These are phyloP conservation scores for Tetrapisispora namnaoensis DNA, from an alignment of 805 yeast species.

Conservation along the genomic window DNA sequence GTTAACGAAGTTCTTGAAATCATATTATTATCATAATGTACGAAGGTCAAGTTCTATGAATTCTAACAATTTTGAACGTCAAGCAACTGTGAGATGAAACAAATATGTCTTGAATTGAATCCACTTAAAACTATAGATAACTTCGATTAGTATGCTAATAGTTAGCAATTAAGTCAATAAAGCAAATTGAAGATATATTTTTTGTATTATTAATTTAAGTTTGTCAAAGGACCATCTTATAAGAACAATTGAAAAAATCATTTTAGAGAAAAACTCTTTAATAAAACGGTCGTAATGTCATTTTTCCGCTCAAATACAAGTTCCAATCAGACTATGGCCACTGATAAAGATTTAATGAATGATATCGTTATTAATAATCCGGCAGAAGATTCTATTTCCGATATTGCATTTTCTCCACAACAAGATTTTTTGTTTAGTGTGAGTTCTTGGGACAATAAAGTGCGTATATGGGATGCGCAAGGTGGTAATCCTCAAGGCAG, in stretches of 20 bases:
- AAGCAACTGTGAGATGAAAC: too few relatives aligned
- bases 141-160: too few relatives aligned
- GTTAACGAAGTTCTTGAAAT: too few relatives aligned
- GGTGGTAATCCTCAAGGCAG: constrained; percentile 78
- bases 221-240: too few relatives aligned
- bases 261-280: too few relatives aligned
- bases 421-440: constrained; percentile 69
- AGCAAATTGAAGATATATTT: too few relatives aligned
- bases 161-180: background rate
- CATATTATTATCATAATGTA: background rate
- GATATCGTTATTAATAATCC: constrained; percentile 66
- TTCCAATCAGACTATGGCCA: constrained; percentile 21
- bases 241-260: too few relatives aligned
- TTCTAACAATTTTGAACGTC: background rate
- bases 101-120: background rate
- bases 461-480: constrained; percentile 80
- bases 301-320: constrained; percentile 10
- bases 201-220: too few relatives aligned
- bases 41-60: background rate
- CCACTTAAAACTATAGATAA: background rate
- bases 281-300: constrained; percentile 13
- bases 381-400: constrained; percentile 87
- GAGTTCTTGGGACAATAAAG: constrained; percentile 92
- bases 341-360: constrained; percentile 39
- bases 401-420: constrained; percentile 75